A percentile compares a stretch with the other conserved stretches of the same genome.
phyloP scores from a whole-genome alignment of 768 basidiomycete genomes.

The Xerocomus potaroensis region DNA sequence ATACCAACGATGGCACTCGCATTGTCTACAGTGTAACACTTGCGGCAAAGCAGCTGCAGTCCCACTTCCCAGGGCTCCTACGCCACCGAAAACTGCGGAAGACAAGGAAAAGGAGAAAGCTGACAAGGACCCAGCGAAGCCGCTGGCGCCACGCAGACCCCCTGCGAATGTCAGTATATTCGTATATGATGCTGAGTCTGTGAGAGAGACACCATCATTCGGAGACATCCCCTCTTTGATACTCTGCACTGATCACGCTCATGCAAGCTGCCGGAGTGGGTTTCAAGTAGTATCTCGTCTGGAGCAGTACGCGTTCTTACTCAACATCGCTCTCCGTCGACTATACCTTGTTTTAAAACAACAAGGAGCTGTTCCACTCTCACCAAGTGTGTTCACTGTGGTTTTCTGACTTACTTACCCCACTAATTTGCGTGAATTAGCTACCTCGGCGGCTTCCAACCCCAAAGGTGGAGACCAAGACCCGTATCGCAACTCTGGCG shows the following conservation, averaged over 20 bases:
- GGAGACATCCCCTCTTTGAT: slow-evolving; percentile 70
- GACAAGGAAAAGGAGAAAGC: slow-evolving; percentile 42
- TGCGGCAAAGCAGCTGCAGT: slow-evolving; percentile 78
- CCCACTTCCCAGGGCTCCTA: slow-evolving; percentile 51
- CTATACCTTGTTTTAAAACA: slow-evolving; percentile 84
- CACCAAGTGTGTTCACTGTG: slow-evolving; percentile 52
- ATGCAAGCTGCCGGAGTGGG: slow-evolving; percentile 60
- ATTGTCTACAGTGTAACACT: slow-evolving; percentile 79
- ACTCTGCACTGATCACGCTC: slow-evolving; percentile 75
- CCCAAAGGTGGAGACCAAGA: slow-evolving; percentile 48
- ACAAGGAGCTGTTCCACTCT: slow-evolving; percentile 83
- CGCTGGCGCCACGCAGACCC: slow-evolving; percentile 62
- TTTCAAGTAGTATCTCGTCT: slow-evolving; percentile 91
- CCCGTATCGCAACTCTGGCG: slow-evolving; percentile 80
- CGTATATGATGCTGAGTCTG: slow-evolving; percentile 67
- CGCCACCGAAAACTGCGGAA: slow-evolving; percentile 48
- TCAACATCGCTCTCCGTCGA: slow-evolving; percentile 92
- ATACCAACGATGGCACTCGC: slow-evolving; percentile 96
- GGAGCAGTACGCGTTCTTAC: slow-evolving; percentile 95
- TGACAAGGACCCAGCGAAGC: slow-evolving; percentile 49
- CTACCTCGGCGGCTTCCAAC: slow-evolving; percentile 31
- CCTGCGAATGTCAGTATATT: slow-evolving; percentile 81
- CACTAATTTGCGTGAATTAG: slow-evolving; percentile 15
- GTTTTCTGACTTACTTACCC: slow-evolving; percentile 4
- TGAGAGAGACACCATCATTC: slow-evolving; percentile 64